Conservation (phyloP, 495 filamentous ascomycete genomes). For the Penicillium egyptiacum region DNA sequence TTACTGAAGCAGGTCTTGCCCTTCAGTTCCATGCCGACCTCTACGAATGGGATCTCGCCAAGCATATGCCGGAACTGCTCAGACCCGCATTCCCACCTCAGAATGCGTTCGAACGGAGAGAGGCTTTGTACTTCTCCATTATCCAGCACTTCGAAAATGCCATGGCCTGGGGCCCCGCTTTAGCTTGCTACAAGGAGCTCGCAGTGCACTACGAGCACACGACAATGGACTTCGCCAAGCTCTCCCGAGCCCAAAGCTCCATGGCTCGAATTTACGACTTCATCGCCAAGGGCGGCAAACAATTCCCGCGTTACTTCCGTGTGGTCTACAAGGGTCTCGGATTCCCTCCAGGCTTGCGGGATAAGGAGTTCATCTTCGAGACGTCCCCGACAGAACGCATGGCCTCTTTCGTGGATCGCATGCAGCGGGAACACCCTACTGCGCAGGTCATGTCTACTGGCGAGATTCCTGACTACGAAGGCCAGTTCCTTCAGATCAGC, state of each 20-base stretch:
- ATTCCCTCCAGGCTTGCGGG: constrained; percentile 74
- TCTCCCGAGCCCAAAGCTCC: constrained; percentile 82
- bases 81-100: constrained; percentile 82
- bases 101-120: constrained; percentile 88
- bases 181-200: constrained; percentile 90
- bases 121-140: constrained; percentile 87
- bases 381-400: constrained; percentile 73
- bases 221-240: constrained; percentile 86
- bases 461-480: constrained; percentile 79
- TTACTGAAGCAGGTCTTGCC: constrained; percentile 87
- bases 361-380: constrained; percentile 94
- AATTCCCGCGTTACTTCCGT: constrained; percentile 85
- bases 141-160: constrained; percentile 94
- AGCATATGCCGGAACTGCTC: constrained; percentile 62
- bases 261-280: constrained; percentile 93
- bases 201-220: constrained; percentile 84
- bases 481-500: constrained; percentile 86
- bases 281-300: constrained; percentile 74
- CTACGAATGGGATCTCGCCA: constrained; percentile 83
- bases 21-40: constrained; percentile 89
- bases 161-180: constrained; percentile 84
- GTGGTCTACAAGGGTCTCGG: constrained; percentile 90
- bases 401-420: constrained; percentile 81
- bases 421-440: constrained; percentile 86
- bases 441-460: constrained; percentile 77